These are phyloP conservation scores for Malassezia pachydermatis DNA, from an alignment of 1,284 basidiomycete genomes.

Conservation along the genomic window DNA sequence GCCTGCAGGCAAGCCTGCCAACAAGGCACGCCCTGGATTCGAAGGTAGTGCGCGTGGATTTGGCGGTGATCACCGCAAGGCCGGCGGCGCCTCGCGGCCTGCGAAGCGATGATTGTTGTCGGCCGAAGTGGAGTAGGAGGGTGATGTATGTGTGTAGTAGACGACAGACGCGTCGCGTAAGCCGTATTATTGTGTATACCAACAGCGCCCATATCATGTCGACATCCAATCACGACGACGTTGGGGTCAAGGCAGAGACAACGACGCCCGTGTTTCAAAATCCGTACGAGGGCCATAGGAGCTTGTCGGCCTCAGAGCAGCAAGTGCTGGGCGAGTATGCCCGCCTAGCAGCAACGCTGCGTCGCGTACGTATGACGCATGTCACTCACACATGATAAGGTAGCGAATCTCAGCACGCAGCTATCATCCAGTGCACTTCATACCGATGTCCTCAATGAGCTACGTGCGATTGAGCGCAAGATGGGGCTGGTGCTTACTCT, in stretches of 20 bases:
- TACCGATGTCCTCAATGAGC: slow-evolving; percentile 64
- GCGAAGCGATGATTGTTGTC: slow-evolving; percentile 12
- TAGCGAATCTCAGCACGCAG: slow-evolving; percentile 47
- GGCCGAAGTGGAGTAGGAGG: slow-evolving; percentile 7
- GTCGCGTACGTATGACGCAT: slow-evolving; percentile 23
- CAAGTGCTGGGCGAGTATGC: slow-evolving; percentile 42
- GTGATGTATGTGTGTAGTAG: too few relatives aligned
- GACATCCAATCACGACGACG: too few relatives aligned
- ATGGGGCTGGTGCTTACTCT: slow-evolving; percentile 66
- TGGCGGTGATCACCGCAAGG: slow-evolving; percentile 6
- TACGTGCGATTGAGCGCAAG: slow-evolving; percentile 78
- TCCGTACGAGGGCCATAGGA: slow-evolving; percentile 37
- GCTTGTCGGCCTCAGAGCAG: slow-evolving; percentile 29
- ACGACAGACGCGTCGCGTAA: too few relatives aligned
- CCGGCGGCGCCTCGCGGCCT: neutral
- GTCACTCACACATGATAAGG: slow-evolving; percentile 2
- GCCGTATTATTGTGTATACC: neutral
- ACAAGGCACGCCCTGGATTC: slow-evolving; percentile 35
- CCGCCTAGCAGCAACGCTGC: slow-evolving; percentile 36
- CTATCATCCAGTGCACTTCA: slow-evolving; percentile 57
- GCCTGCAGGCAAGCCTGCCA: slow-evolving; percentile 17
- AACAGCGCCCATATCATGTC: too few relatives aligned
- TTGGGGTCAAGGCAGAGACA: too few relatives aligned
- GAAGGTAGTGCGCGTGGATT: slow-evolving; percentile 25
- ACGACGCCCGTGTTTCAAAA: slow-evolving; percentile 18